Evolutionary conservation across 2,329 filamentous ascomycete species (phyloP).

Genomic region (Xylaria sp.): DNA sequence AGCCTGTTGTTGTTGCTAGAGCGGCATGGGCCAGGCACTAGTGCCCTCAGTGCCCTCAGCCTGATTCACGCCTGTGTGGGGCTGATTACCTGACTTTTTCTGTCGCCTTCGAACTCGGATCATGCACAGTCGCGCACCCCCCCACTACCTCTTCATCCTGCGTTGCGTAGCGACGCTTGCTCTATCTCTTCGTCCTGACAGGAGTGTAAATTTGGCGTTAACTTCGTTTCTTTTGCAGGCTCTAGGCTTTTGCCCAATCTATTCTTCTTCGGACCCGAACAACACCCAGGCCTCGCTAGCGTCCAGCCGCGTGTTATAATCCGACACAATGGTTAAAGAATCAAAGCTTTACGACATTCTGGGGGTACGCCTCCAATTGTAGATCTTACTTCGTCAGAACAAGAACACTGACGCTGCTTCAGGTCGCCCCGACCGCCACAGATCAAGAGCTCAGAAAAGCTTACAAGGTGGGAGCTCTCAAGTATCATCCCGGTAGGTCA

Average conservation of each 20-base stretch:
- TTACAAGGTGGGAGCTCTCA: conserved; percentile 82
- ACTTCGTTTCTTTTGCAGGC: background rate
- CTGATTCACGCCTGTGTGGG: conserved; percentile 36
- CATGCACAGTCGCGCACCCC: conserved; percentile 11
- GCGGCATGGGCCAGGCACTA: conserved; percentile 7
- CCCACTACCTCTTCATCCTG: conserved; percentile 11
- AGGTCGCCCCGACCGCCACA: conserved; percentile 80
- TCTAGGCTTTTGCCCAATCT: background rate
- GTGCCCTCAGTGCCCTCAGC: conserved; percentile 19
- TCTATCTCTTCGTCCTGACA: background rate
- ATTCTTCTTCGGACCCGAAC: background rate
- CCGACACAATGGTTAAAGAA: conserved; percentile 73
- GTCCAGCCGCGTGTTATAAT: background rate
- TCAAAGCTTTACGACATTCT: conserved; percentile 80
- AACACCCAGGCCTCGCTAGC: background rate
- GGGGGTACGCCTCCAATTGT: conserved; percentile 61
- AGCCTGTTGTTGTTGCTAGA: background rate
- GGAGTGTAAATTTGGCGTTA: conserved; percentile 3
- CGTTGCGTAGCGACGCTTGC: background rate
- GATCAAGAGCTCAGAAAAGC: conserved; percentile 90
- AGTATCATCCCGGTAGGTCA: conserved; percentile 78
- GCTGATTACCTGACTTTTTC: conserved; percentile 31
- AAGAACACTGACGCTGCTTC: conserved; percentile 21
- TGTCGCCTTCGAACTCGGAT: conserved; percentile 23
- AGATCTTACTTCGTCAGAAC: background rate